Conservation (phyloP, 1,139 yeast genomes). For the Fermentozyma sake region DNA sequence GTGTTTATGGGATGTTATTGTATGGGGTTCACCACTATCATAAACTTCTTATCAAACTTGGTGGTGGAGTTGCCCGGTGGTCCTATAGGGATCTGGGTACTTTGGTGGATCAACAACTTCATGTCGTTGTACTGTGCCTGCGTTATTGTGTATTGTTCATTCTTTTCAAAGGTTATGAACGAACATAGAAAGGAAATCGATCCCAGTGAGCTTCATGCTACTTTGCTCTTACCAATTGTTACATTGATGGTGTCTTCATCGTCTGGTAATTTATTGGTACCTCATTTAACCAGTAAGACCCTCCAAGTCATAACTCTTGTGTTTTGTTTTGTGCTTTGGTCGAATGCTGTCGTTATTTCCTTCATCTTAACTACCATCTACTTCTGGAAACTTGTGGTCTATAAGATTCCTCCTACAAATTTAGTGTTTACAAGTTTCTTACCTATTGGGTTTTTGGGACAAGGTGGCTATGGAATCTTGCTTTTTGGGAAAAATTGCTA, state of each 20-base stretch:
- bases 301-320: conserved; percentile 51
- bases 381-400: conserved; percentile 51
- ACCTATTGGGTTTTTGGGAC: conserved; percentile 69
- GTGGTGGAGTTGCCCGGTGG: conserved; percentile 27
- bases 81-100: conserved; percentile 43
- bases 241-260: conserved; percentile 73
- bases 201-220: conserved; percentile 33
- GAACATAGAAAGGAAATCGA: too few relatives aligned
- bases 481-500: conserved; percentile 46
- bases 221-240: conserved; percentile 64
- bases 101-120: conserved; percentile 67
- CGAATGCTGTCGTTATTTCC: conserved; percentile 62
- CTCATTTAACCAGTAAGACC: conserved; percentile 33
- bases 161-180: conserved; percentile 23
- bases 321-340: conserved; percentile 58
- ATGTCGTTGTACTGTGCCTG: conserved; percentile 55
- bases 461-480: conserved; percentile 68
- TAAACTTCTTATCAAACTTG: conserved; percentile 47
- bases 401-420: conserved; percentile 51
- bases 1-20: conserved; percentile 73
- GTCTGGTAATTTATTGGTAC: conserved; percentile 53
- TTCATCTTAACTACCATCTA: conserved; percentile 51
- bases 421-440: conserved; percentile 52
- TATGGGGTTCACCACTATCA: conserved; percentile 70
- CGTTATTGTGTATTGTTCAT: conserved; percentile 45